Percentiles rank a stretch among this genome's conserved stretches.
These are phyloP conservation scores for Aspergillus sp. DNA, from an alignment of 2,329 filamentous ascomycete species.

Conservation along the genomic window DNA sequence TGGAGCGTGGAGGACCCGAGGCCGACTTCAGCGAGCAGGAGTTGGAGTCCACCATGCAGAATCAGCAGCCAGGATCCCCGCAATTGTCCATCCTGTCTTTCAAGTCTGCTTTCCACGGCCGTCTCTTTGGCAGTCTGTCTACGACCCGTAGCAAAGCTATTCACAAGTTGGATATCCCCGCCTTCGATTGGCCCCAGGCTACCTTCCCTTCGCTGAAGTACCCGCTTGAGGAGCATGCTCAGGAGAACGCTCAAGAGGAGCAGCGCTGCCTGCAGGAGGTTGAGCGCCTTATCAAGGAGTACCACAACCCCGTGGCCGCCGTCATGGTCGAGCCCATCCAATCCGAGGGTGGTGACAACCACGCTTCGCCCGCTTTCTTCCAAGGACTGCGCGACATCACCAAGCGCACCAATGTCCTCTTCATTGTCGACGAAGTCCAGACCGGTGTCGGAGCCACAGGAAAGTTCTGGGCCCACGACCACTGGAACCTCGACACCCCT, in stretches of 20 bases:
- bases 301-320: constrained; percentile 71
- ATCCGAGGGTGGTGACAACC: constrained; percentile 91
- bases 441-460: constrained; percentile 88
- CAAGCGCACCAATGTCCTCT: constrained; percentile 57
- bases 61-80: constrained; percentile 70
- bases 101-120: constrained; percentile 82
- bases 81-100: constrained; percentile 82
- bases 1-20: constrained; percentile 68
- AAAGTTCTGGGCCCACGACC: constrained; percentile 94
- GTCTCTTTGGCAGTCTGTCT: constrained; percentile 77
- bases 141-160: constrained; percentile 90
- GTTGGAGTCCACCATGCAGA: constrained; percentile 68
- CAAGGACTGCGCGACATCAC: constrained; percentile 72
- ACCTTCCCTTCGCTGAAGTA: constrained; percentile 82
- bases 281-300: constrained; percentile 71
- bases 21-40: constrained; percentile 77
- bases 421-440: constrained; percentile 93
- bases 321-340: constrained; percentile 86
- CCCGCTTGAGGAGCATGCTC: constrained; percentile 69
- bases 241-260: constrained; percentile 78
- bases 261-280: constrained; percentile 74
- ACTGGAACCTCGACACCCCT: constrained; percentile 73
- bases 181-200: constrained; percentile 91
- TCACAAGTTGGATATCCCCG: constrained; percentile 90
- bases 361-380: constrained; percentile 84